Conservation (phyloP, 2,329 filamentous ascomycete genomes). For the Alternaria sp. region DNA sequence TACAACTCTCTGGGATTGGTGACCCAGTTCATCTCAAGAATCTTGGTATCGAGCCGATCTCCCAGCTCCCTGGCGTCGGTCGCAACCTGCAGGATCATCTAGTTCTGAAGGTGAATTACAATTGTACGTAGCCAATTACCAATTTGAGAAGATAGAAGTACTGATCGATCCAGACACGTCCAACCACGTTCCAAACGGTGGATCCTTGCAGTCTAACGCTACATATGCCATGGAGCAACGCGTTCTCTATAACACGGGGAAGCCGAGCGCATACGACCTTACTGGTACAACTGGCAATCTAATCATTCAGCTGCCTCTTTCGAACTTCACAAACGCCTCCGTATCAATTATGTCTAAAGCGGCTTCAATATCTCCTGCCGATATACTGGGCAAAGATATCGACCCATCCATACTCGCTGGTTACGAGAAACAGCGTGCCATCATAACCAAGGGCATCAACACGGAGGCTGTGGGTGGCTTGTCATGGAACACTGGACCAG, state of each 20-base stretch:
- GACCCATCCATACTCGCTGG: conserved; percentile 21
- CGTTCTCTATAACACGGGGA: conserved; percentile 32
- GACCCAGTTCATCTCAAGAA: conserved; percentile 10
- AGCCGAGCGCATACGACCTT: conserved; percentile 39
- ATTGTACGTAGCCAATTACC: conserved; percentile 19
- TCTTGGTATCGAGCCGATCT: conserved; percentile 22
- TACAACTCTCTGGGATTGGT: conserved; percentile 70
- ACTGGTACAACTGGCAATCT: conserved; percentile 30
- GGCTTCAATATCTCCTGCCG: not conserved
- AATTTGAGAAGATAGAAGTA: not conserved
- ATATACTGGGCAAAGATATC: not conserved
- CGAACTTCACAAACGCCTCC: conserved; percentile 17
- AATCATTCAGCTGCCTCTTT: conserved; percentile 26
- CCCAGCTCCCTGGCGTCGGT: conserved; percentile 38
- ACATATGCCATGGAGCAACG: conserved; percentile 42
- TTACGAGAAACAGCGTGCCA: conserved; percentile 36
- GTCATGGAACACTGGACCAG: conserved; percentile 31
- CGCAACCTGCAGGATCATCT: conserved; percentile 40
- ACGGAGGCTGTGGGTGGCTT: conserved; percentile 33
- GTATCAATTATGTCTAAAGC: conserved; percentile 26
- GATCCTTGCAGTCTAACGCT: conserved; percentile 28
- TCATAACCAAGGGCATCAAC: conserved; percentile 28
- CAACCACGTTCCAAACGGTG: conserved; percentile 27
- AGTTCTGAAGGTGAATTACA: conserved; percentile 28
- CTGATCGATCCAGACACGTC: conserved; percentile 12